Percentiles rank a stretch among this genome's conserved stretches.
phyloP scores from a whole-genome alignment of 2,329 filamentous ascomycete species.

The Harringtonia lauricola region DNA sequence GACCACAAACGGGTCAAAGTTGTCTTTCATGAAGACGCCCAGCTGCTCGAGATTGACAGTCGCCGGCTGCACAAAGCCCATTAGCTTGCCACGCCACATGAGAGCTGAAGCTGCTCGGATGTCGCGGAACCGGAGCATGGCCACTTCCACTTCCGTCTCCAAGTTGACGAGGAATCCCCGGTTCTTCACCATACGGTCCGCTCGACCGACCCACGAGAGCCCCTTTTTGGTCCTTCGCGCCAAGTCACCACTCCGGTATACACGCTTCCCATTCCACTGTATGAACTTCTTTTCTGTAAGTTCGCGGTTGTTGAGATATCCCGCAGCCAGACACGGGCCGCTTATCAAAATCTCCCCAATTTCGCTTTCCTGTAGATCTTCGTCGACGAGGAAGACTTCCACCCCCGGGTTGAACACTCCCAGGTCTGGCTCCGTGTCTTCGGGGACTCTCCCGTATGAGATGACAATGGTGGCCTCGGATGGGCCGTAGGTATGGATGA shows the following conservation, averaged over 20 bases:
- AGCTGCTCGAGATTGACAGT: background rate
- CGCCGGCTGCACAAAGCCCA: constrained; percentile 10
- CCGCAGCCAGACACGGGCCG: background rate
- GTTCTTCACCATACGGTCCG: constrained; percentile 20
- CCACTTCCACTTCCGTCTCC: constrained; percentile 19
- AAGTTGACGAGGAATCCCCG: constrained; percentile 24
- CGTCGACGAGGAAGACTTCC: background rate
- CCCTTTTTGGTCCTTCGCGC: constrained; percentile 4
- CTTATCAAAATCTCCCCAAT: background rate
- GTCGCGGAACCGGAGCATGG: constrained; percentile 8
- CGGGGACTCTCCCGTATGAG: background rate
- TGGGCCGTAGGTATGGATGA: background rate
- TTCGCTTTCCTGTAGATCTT: background rate
- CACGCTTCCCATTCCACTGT: background rate
- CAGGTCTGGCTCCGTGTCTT: background rate
- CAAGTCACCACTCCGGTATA: constrained; percentile 4
- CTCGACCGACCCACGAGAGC: constrained; percentile 17
- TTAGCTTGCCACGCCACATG: constrained; percentile 9
- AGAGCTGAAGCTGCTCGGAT: constrained; percentile 13
- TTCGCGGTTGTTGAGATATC: background rate
- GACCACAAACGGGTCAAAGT: background rate
- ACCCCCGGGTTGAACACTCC: background rate
- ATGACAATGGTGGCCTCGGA: background rate
- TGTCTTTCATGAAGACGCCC: background rate
- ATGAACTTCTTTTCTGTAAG: background rate